Conservation (phyloP, 1,139 yeast species). For the Saccharomyces hybrid region DNA sequence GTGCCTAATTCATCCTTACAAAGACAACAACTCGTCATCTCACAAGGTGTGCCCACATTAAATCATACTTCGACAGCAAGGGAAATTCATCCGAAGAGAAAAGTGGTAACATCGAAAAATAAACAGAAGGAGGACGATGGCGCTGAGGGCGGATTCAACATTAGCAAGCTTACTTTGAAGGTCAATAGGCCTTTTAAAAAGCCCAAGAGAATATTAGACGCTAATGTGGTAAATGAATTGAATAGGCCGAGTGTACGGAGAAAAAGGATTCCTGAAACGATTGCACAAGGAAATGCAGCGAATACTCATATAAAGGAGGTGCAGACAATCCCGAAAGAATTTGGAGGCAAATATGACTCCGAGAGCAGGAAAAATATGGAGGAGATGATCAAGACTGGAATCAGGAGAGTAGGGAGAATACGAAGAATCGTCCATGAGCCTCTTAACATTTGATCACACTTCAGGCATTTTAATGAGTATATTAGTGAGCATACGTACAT, state of each 20-base stretch:
- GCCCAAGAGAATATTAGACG: slow-evolving; percentile 12
- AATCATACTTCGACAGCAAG: not conserved
- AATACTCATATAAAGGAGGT: not conserved
- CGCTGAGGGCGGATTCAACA: not conserved
- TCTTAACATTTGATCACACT: not conserved
- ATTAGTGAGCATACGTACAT: not conserved
- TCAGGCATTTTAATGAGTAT: not conserved
- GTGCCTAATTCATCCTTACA: not conserved
- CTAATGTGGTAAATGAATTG: not conserved
- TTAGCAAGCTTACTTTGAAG: slow-evolving; percentile 10
- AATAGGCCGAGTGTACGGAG: slow-evolving; percentile 14
- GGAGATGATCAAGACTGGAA: not conserved
- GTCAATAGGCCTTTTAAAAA: slow-evolving; percentile 26
- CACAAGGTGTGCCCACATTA: not conserved
- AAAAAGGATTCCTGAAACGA: not conserved
- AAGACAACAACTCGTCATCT: not conserved
- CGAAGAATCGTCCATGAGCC: slow-evolving; percentile 3
- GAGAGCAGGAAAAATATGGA: not conserved
- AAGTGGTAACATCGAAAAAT: not conserved
- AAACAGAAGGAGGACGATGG: not conserved
- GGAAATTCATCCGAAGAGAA: not conserved
- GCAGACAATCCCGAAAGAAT: not conserved
- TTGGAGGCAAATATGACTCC: not conserved
- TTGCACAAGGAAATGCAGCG: not conserved
- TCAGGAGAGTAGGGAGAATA: not conserved